phyloP scores from a whole-genome alignment of 2,329 filamentous ascomycete species.

The Coleophoma crateriformis region DNA sequence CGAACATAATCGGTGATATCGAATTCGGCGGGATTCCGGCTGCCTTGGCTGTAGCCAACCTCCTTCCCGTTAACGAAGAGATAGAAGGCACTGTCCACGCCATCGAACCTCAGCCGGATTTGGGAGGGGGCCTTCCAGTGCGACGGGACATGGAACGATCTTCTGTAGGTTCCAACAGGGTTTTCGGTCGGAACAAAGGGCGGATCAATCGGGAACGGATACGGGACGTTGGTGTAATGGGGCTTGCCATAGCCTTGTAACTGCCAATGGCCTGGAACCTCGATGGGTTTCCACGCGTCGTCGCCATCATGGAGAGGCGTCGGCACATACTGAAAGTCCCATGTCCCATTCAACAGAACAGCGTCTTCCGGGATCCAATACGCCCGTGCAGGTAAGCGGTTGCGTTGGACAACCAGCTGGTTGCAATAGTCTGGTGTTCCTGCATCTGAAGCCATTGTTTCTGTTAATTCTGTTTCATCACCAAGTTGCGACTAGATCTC shows the following conservation, averaged over 20 bases:
- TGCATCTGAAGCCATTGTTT: too few relatives aligned
- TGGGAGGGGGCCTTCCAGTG: slow-evolving; percentile 28
- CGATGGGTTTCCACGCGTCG: slow-evolving; percentile 30
- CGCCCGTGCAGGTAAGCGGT: too few relatives aligned
- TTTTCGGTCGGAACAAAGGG: slow-evolving; percentile 50
- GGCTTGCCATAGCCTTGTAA: slow-evolving; percentile 58
- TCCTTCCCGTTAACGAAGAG: slow-evolving; percentile 46
- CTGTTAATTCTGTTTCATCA: too few relatives aligned
- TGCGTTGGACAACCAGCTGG: too few relatives aligned
- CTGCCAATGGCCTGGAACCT: slow-evolving; percentile 64
- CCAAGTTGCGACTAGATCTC: too few relatives aligned
- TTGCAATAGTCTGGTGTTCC: too few relatives aligned
- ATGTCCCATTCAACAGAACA: slow-evolving; percentile 44
- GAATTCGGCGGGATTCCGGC: slow-evolving; percentile 48
- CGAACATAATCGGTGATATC: slow-evolving; percentile 38
- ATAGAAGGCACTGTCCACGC: slow-evolving; percentile 49
- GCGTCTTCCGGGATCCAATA: slow-evolving; percentile 15
- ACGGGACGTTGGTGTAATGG: slow-evolving; percentile 62
- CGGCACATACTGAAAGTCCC: slow-evolving; percentile 45
- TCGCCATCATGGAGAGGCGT: slow-evolving; percentile 33
- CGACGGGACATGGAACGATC: slow-evolving; percentile 36
- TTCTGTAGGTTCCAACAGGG: slow-evolving; percentile 43
- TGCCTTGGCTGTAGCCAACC: slow-evolving; percentile 49
- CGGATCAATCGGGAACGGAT: slow-evolving; percentile 57
- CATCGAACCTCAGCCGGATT: slow-evolving; percentile 46